Conservation (phyloP, 2,329 filamentous ascomycete species). For the Cucurbitaria berberidis region DNA sequence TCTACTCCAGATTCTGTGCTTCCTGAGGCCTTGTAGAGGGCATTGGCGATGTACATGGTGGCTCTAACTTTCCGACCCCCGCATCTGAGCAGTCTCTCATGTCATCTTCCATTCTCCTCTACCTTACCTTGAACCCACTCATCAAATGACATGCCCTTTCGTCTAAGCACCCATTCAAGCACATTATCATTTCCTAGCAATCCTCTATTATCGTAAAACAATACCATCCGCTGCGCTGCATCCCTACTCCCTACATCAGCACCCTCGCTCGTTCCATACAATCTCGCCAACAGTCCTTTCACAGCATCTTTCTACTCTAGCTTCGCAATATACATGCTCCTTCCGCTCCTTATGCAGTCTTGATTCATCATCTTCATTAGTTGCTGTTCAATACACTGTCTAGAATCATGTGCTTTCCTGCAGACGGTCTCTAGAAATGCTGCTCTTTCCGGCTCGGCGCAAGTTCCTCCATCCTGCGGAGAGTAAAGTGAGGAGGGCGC, state of each 20-base stretch:
- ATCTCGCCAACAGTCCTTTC: conserved; percentile 9
- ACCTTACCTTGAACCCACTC: not conserved
- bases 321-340: conserved; percentile 20
- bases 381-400: conserved; percentile 43
- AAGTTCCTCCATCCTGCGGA: conserved; percentile 39
- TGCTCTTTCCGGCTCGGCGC: conserved; percentile 43
- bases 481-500: conserved; percentile 44
- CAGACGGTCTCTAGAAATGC: conserved; percentile 34
- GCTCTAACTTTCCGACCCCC: not conserved
- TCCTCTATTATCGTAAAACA: not conserved
- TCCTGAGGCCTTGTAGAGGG: not conserved
- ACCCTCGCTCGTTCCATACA: conserved; percentile 2
- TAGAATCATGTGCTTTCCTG: conserved; percentile 45
- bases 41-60: not conserved
- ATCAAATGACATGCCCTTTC: not conserved
- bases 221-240: not conserved
- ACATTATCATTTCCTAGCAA: conserved; percentile 1
- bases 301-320: conserved; percentile 24
- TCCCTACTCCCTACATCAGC: not conserved
- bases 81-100: not conserved
- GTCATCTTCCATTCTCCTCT: not conserved
- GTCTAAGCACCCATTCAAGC: not conserved
- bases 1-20: too few species aligned
- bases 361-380: conserved; percentile 48
- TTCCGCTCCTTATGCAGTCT: conserved; percentile 40